These are phyloP conservation scores for Pontederia paniculata DNA, from an alignment of 176 grass and related monocot species.

Conservation along the genomic window DNA sequence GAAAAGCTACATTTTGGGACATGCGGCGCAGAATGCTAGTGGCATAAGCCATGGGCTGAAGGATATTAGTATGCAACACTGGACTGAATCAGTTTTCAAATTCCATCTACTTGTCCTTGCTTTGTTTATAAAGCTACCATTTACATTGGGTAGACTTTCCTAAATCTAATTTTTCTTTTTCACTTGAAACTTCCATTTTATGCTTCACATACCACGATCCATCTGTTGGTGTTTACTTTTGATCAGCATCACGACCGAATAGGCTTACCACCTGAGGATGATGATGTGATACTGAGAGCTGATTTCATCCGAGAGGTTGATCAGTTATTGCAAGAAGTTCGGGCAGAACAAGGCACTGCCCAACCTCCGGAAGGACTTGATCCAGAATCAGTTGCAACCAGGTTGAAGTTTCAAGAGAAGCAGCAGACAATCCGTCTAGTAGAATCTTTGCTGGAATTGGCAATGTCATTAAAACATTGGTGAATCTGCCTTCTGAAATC, in stretches of 20 bases:
- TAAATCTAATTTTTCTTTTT: neutral
- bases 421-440: constrained; percentile 50
- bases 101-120: too few relatives aligned
- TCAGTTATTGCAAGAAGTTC: constrained; percentile 59
- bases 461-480: constrained; percentile 53
- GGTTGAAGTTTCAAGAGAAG: constrained; percentile 83
- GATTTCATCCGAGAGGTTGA: constrained; percentile 87
- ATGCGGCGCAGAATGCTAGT: too few relatives aligned
- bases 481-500: constrained; percentile 14
- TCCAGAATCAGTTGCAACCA: constrained; percentile 60
- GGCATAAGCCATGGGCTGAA: too few relatives aligned
- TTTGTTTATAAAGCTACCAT: too few relatives aligned
- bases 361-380: constrained; percentile 45
- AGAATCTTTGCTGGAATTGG: constrained; percentile 63
- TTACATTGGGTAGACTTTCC: too few relatives aligned
- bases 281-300: constrained; percentile 64
- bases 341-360: constrained; percentile 34
- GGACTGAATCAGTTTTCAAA: too few relatives aligned
- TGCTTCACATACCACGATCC: neutral
- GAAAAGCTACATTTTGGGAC: too few relatives aligned
- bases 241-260: constrained; percentile 52
- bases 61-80: too few relatives aligned
- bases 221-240: constrained; percentile 2
- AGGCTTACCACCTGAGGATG: constrained; percentile 56
- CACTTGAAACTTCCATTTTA: neutral